Base-by-base conservation (phyloP, 2,329 filamentous ascomycete species). In the Shiraia bambusicola region DNA sequence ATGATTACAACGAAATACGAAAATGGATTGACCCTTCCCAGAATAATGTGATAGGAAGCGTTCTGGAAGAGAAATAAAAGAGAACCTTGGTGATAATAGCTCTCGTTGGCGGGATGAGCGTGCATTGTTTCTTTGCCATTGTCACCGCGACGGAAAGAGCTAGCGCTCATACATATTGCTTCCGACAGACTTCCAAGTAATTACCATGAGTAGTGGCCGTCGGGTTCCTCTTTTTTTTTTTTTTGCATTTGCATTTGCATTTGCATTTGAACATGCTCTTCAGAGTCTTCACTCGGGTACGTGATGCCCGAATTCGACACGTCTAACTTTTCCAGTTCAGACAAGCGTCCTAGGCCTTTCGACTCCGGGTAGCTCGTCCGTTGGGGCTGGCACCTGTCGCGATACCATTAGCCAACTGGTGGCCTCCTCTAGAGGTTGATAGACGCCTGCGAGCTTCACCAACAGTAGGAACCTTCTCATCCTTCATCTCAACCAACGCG, bases 401-500 rank as follows among this genome's bases (percentile, higher is more conserved):
- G 45, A 66, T 61, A 31, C 66, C 69, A 44, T 70, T 71, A 58
- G 66, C 58, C 30, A 58, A 42, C 22, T 55, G 47, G 33, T 59
- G 49, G n/a, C 59, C 61, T 47, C 67, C 65, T 59, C 71, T 65
- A 61, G 77, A 72, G 14, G 47, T 54, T 1, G 56, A 60, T 44
- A 72, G 77, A 72, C 62, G 71, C 66, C 69, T 77, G 72, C 66
- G 75, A 69, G 69, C 75, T 65, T 77, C 72, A 56, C 69, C 72
- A 49, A 75, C 71, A 47, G 76, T 73, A 40, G 79, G 78, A 47
- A 84, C 73, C 64, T 87, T 79, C 64, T 86, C 80, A 63, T 83
- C 80, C 68, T 88, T 87, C 75, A 91, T 89, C 69, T 94, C 90
- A 59, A 92, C 87, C 37, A 93, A 74, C 45, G 84, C 82, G 78